These are phyloP conservation scores for Citrullus amarus DNA, from an alignment of 306 rosid genomes.

Conservation along the genomic window DNA sequence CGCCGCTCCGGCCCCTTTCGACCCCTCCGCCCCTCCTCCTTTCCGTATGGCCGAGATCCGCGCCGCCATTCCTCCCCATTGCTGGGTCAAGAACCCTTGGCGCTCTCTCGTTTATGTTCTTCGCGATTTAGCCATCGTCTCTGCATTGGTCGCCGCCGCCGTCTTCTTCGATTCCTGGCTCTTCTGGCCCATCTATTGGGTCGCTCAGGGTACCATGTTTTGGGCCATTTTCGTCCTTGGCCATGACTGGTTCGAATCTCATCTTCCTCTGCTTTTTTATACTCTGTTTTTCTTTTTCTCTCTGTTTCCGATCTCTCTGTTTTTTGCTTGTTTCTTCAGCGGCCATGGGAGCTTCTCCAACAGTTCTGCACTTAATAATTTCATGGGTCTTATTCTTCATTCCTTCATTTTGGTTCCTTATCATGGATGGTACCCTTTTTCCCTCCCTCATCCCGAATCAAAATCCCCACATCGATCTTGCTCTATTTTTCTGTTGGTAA, in stretches of 20 bases:
- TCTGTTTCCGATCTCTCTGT: neutral
- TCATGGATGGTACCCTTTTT: conserved; percentile 63
- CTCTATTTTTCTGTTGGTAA: neutral
- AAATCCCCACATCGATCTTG: neutral
- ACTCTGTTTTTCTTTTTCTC: neutral
- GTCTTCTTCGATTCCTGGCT: conserved; percentile 31
- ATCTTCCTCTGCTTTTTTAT: neutral
- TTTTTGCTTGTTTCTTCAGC: conserved; percentile 20
- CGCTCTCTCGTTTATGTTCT: conserved; percentile 55
- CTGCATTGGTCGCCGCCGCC: conserved; percentile 34
- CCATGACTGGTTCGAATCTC: conserved; percentile 61
- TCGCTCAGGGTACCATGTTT: conserved; percentile 86
- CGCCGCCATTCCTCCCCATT: conserved; percentile 76
- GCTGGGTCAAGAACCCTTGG: conserved; percentile 81
- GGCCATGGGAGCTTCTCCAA: conserved; percentile 99
- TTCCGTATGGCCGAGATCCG: conserved; percentile 76
- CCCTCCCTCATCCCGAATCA: neutral
- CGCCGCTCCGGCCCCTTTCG: conserved; percentile 22
- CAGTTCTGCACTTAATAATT: conserved; percentile 30
- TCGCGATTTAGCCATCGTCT: conserved; percentile 39
- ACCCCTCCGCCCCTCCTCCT: conserved; percentile 83
- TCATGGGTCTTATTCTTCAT: conserved; percentile 84
- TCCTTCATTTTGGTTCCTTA: conserved; percentile 85
- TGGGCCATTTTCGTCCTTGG: conserved; percentile 98
- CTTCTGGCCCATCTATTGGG: conserved; percentile 73